phyloP scores from a whole-genome alignment of 2,329 filamentous ascomycete species.

The Rosellinia necatrix region DNA sequence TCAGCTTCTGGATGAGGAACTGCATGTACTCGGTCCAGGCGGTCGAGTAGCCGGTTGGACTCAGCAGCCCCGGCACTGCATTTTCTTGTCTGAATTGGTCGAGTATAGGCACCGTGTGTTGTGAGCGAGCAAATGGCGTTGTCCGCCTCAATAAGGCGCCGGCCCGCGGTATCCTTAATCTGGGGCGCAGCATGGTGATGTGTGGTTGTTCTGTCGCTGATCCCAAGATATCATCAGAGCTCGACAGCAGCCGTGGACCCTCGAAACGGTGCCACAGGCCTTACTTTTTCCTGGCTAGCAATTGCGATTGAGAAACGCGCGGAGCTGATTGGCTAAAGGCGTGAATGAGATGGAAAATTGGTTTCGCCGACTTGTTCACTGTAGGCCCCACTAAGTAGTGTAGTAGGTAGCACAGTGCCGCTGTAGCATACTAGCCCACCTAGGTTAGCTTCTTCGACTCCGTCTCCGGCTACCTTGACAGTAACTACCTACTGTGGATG shows the following conservation, averaged over 20 bases:
- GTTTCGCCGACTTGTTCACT: conserved; percentile 29
- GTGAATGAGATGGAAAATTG: conserved; percentile 33
- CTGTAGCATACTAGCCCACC: no score
- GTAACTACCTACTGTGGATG: no score
- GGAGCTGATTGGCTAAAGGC: conserved; percentile 31
- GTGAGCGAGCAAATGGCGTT: conserved; percentile 44
- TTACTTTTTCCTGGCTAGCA: conserved; percentile 34
- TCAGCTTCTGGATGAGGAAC: conserved; percentile 75
- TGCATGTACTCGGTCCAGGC: conserved; percentile 85
- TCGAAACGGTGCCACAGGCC: conserved; percentile 14
- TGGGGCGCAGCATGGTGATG: conserved; percentile 56
- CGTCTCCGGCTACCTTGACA: no score
- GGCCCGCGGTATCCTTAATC: conserved; percentile 57
- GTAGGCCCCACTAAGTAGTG: neutral
- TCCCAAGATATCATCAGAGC: conserved; percentile 13
- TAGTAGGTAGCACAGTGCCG: no score
- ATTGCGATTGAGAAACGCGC: conserved; percentile 19
- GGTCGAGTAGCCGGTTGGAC: conserved; percentile 69
- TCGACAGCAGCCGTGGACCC: no score
- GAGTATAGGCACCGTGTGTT: conserved; percentile 55
- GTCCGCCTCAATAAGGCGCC: conserved; percentile 44
- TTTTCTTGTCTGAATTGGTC: conserved; percentile 44
- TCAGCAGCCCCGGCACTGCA: conserved; percentile 73
- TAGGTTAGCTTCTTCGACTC: no score
- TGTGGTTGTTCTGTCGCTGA: conserved; percentile 28